phyloP scores from a whole-genome alignment of 805 yeast genomes.

The Jamesozyma rosinii region DNA sequence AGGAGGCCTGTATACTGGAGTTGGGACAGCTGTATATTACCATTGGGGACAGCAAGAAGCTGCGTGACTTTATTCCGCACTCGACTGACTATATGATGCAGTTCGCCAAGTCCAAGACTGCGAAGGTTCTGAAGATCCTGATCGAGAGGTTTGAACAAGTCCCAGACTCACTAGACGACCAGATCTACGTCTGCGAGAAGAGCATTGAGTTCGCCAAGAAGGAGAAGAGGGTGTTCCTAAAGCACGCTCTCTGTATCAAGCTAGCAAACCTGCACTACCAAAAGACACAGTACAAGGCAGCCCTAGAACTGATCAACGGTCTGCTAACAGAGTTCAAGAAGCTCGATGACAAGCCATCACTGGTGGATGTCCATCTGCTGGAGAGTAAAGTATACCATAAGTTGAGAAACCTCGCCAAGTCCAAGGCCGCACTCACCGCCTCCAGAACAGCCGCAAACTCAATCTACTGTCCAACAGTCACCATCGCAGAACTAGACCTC shows the following conservation, averaged over 20 bases:
- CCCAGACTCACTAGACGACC: slow-evolving; percentile 55
- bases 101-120: slow-evolving; percentile 89
- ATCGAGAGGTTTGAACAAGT: slow-evolving; percentile 67
- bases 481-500: slow-evolving; percentile 89
- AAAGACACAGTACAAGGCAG: slow-evolving; percentile 54
- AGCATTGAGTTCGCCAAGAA: slow-evolving; percentile 79
- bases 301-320: slow-evolving; percentile 61
- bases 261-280: slow-evolving; percentile 67
- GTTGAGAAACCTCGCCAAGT: slow-evolving; percentile 79
- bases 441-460: slow-evolving; percentile 98
- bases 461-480: slow-evolving; percentile 85
- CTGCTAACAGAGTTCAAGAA: slow-evolving; percentile 81
- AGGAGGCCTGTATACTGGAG: slow-evolving; percentile 65
- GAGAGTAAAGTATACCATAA: slow-evolving; percentile 89
- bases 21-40: slow-evolving; percentile 63
- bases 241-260: slow-evolving; percentile 80
- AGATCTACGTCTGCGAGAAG: slow-evolving; percentile 64
- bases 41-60: slow-evolving; percentile 39
- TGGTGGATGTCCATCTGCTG: slow-evolving; percentile 89
- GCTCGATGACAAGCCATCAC: slow-evolving; percentile 87
- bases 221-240: slow-evolving; percentile 77
- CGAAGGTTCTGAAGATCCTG: slow-evolving; percentile 74
- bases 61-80: slow-evolving; percentile 53
- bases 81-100: slow-evolving; percentile 65
- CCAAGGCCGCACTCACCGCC: slow-evolving; percentile 84